Conservation (phyloP, 306 rosid genomes). For the Fragaria vesca region DNA sequence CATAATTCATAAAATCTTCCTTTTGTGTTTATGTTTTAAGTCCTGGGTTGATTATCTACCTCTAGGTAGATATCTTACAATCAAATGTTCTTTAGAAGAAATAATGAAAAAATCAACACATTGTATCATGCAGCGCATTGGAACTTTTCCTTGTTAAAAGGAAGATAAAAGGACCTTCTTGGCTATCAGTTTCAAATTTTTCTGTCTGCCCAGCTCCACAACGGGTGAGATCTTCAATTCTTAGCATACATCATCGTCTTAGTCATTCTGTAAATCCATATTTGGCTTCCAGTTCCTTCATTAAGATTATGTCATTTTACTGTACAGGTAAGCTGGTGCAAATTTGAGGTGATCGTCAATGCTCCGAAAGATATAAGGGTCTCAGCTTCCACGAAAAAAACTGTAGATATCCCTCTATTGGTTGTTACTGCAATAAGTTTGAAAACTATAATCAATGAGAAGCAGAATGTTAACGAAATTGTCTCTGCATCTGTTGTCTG, state of each 20-base stretch:
- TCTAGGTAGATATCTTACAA: neutral
- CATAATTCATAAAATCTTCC: constrained; percentile 1
- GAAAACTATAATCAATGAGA: constrained; percentile 73
- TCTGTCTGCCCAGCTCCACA: constrained; percentile 49
- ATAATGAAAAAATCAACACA: constrained; percentile 23
- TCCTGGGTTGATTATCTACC: neutral
- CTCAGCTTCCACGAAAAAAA: constrained; percentile 54
- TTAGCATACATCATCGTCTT: neutral
- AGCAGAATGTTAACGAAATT: constrained; percentile 72
- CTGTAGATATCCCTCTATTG: constrained; percentile 68
- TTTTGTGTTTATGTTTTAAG: neutral
- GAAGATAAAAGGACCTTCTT: constrained; percentile 88
- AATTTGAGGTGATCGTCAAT: constrained; percentile 79
- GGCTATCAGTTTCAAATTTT: constrained; percentile 72
- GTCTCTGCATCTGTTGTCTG: constrained; percentile 89
- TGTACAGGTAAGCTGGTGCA: constrained; percentile 96
- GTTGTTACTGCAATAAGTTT: constrained; percentile 75
- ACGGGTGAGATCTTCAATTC: constrained; percentile 56
- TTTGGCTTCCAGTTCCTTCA: constrained; percentile 9
- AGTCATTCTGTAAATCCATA: neutral
- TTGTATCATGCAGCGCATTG: constrained; percentile 68
- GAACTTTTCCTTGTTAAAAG: constrained; percentile 88
- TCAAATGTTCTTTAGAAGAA: constrained; percentile 8
- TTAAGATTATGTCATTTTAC: constrained; percentile 28
- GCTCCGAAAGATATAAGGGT: constrained; percentile 64